Conservation (phyloP, 1,284 basidiomycete genomes). For the Austropuccinia psidii region DNA sequence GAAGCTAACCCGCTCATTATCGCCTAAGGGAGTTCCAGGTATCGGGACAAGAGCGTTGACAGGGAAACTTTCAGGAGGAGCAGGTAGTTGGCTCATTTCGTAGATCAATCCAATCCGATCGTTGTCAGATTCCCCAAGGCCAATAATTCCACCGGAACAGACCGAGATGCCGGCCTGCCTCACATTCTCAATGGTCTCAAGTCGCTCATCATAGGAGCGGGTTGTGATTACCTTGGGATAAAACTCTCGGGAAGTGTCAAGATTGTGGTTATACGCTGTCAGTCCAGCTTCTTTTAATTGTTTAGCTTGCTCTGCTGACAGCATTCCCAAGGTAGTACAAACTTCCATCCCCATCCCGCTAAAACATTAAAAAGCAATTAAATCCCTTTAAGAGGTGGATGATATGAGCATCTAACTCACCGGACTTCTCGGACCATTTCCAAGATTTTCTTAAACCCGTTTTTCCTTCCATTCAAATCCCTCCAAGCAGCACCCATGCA, state of each 20-base stretch:
- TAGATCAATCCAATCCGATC: constrained; percentile 91
- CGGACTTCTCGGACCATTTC: constrained; percentile 69
- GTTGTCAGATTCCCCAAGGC: constrained; percentile 80
- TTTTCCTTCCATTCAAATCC: constrained; percentile 84
- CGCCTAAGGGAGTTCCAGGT: constrained; percentile 56
- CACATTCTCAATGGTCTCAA: constrained; percentile 81
- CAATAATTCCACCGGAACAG: constrained; percentile 92
- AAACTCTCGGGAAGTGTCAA: constrained; percentile 94
- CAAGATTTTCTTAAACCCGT: constrained; percentile 87
- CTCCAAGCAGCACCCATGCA: constrained; percentile 99
- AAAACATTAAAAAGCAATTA: neutral
- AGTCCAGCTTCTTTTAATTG: constrained; percentile 89
- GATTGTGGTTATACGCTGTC: constrained; percentile 97
- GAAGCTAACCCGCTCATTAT: constrained; percentile 53
- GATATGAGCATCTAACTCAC: constrained; percentile 47
- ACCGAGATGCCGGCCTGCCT: constrained; percentile 93
- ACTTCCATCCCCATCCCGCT: constrained; percentile 56
- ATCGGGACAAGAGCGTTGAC: constrained; percentile 80
- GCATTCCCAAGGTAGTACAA: constrained; percentile 96
- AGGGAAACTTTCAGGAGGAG: constrained; percentile 96
- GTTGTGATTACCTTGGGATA: constrained; percentile 95
- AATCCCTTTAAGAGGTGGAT: neutral
- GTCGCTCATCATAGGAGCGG: constrained; percentile 83
- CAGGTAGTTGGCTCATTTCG: constrained; percentile 78
- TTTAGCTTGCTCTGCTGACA: constrained; percentile 84